Evolutionary conservation across 306 rosid species (phyloP), one percentile per base, ranked within the genome.

Genomic region (Sechiopsis laciniata): DNA sequence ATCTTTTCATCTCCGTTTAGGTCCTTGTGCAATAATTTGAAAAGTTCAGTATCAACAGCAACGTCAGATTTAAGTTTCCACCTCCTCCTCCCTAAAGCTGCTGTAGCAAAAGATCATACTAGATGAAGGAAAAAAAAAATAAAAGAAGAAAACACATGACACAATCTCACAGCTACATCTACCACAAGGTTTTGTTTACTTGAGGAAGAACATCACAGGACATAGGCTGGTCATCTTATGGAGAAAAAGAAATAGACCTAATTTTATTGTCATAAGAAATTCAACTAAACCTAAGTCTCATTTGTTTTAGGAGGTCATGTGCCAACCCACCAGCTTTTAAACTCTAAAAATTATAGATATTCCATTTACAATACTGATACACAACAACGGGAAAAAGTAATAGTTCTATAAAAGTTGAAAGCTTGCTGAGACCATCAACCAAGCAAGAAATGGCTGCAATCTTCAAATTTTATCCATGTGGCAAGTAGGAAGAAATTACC

Each of bases 21-120:
- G 74, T 79, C 87, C 52, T 71, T 71, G 76, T 64, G 90, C 86
- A 89, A 84, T 80, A 88, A 65, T 61, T 63, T 77, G 81, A 85
- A 8, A 45, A 92, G 87, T 57, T 88, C 88, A 71, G 85, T 77
- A 84, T 92, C 95, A 71, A 84, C 88, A 65, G 84, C 69, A 78
- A 85, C 80, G 67, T 88, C 89, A 75, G 88, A 88, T 82, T 92
- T 85, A 70, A 89, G 88, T 82, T 86, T 89, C 96, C 94, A 86
- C 71, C 85, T 83, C 77, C 72, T 83, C 75, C 79, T 81, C 56
- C 82, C 81, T 74, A 78, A 50, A 55, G 52, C 80, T 78, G 76
- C 73, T 70, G 84, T 89, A 76, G 83, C 78, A 68, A 81, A 61
- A 77, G 56, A 81, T 52, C 79, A 75, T 22, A 57, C 14, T 55